Percentiles rank a stretch among this genome's conserved stretches.
Evolutionary conservation across 2,329 filamentous ascomycete genomes (phyloP).

Genomic region (Colletotrichum euphorbiae): DNA sequence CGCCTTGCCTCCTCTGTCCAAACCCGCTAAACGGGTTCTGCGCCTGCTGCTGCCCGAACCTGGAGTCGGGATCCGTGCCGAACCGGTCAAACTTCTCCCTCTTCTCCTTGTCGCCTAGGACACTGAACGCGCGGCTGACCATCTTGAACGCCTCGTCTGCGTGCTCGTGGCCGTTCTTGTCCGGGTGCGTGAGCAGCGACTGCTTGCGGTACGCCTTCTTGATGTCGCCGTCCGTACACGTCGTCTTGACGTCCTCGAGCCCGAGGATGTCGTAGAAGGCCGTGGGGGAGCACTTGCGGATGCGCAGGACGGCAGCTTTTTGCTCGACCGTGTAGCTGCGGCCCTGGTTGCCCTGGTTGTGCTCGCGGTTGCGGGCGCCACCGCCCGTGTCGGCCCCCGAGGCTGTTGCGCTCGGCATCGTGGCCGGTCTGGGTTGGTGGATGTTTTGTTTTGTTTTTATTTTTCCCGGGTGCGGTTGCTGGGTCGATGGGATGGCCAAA

Average conservation of each 20-base stretch:
- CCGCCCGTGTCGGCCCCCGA: constrained; percentile 64
- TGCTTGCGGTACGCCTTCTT: constrained; percentile 98
- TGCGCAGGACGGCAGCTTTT: constrained; percentile 89
- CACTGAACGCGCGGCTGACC: constrained; percentile 92
- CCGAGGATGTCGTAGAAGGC: constrained; percentile 96
- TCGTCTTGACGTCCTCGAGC: constrained; percentile 71
- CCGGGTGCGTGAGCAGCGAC: constrained; percentile 93
- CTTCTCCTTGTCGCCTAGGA: constrained; percentile 94
- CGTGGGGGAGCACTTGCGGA: constrained; percentile 84
- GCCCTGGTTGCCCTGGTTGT: constrained; percentile 81
- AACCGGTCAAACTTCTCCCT: constrained; percentile 87
- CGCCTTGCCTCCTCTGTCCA: constrained; percentile 55
- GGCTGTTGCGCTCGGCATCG: constrained; percentile 63
- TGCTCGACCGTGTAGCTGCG: constrained; percentile 89
- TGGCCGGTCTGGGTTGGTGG: background rate
- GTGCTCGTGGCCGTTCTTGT: constrained; percentile 97
- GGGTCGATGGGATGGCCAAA: background rate
- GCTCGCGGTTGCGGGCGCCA: constrained; percentile 66
- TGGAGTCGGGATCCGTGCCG: constrained; percentile 91
- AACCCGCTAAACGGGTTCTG: constrained; percentile 75
- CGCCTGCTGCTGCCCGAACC: constrained; percentile 76
- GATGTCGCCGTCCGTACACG: constrained; percentile 84
- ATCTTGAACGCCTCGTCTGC: constrained; percentile 99
- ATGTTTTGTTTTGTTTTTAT: background rate
- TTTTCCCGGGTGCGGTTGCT: constrained; percentile 1